Percentiles rank a stretch among this genome's conserved stretches.
These are phyloP conservation scores for Kodamaea anthophila DNA, from an alignment of 1,139 yeast genomes.

Conservation along the genomic window DNA sequence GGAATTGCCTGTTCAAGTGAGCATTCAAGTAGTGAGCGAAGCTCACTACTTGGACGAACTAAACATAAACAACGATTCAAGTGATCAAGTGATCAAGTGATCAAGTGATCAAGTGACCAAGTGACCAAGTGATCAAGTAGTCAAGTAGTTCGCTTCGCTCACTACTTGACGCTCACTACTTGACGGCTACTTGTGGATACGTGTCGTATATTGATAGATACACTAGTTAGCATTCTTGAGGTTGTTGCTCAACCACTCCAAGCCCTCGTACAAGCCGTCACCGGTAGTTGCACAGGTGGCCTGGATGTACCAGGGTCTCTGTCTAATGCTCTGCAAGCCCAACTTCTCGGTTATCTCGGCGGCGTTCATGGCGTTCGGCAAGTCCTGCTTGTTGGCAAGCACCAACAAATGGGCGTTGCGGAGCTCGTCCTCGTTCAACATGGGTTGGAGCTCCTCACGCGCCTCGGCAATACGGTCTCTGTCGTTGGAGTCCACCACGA, in stretches of 20 bases:
- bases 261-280: constrained; percentile 86
- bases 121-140: too few species aligned
- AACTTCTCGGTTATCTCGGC: constrained; percentile 83
- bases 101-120: too few species aligned
- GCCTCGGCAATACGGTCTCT: constrained; percentile 93
- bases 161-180: too few species aligned
- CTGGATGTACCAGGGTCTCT: constrained; percentile 87
- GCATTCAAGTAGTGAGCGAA: too few species aligned
- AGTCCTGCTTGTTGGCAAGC: constrained; percentile 90
- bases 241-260: constrained; percentile 85
- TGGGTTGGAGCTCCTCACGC: constrained; percentile 88
- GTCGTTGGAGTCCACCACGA: constrained; percentile 89
- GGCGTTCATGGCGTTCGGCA: constrained; percentile 88
- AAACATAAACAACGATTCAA: too few species aligned
- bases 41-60: too few species aligned
- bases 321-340: constrained; percentile 78
- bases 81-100: too few species aligned
- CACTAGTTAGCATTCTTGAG: constrained; percentile 56
- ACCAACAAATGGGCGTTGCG: constrained; percentile 86
- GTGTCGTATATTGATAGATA: too few species aligned
- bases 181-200: too few species aligned
- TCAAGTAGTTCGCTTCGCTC: too few species aligned
- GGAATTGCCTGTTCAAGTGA: too few species aligned
- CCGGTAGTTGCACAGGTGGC: constrained; percentile 89
- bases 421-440: constrained; percentile 90